These are phyloP conservation scores for Amanita inopinata DNA, from an alignment of 768 basidiomycete species.

Conservation along the genomic window DNA sequence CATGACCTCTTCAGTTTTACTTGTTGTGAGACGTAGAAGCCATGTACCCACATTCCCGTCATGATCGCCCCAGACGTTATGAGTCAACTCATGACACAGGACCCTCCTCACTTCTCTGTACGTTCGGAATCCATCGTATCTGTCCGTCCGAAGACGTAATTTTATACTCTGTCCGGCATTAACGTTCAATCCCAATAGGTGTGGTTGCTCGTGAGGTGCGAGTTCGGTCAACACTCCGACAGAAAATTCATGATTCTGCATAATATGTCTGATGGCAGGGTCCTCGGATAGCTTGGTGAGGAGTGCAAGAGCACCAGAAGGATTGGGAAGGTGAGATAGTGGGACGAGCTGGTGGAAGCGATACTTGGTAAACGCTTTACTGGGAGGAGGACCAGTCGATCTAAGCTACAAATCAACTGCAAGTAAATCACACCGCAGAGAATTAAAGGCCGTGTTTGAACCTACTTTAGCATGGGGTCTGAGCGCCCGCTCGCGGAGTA, in stretches of 20 bases:
- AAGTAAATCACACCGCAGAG: background rate
- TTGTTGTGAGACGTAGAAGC: background rate
- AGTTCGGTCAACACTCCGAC: constrained; percentile 69
- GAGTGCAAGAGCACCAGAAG: constrained; percentile 42
- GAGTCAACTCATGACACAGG: constrained; percentile 69
- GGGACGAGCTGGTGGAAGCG: constrained; percentile 59
- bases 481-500: constrained; percentile 47
- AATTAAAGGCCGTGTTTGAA: background rate
- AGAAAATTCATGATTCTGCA: constrained; percentile 59
- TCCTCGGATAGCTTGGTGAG: constrained; percentile 57
- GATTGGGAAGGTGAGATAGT: constrained; percentile 54
- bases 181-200: constrained; percentile 59
- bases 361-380: constrained; percentile 26
- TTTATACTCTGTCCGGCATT: constrained; percentile 55
- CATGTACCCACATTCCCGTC: constrained; percentile 52
- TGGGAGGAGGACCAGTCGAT: constrained; percentile 34
- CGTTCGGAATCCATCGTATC: constrained; percentile 60
- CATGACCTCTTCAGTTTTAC: background rate
- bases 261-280: constrained; percentile 59
- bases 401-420: constrained; percentile 34
- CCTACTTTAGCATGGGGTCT: constrained; percentile 51
- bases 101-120: constrained; percentile 59
- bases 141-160: constrained; percentile 58
- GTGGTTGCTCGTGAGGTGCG: constrained; percentile 67
- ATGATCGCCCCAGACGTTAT: constrained; percentile 68